These are phyloP conservation scores for Colletotrichum abscissum DNA, from an alignment of 2,329 filamentous ascomycete genomes.

Conservation along the genomic window DNA sequence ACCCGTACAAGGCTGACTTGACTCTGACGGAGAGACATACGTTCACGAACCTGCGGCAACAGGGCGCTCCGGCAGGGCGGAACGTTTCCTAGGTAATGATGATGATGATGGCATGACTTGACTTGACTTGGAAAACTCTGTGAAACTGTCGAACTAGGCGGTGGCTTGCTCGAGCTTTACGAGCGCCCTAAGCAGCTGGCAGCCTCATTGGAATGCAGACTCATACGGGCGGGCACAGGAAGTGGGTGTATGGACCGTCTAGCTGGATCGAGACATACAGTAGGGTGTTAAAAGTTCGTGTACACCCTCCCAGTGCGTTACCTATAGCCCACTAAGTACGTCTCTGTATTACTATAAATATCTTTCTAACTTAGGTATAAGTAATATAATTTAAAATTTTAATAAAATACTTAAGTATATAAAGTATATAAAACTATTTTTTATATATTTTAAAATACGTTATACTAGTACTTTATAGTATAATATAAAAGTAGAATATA, in stretches of 20 bases:
- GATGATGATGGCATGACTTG: background rate
- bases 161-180: background rate
- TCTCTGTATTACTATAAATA: too few species aligned
- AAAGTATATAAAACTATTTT: too few species aligned
- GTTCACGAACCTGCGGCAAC: background rate
- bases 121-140: background rate
- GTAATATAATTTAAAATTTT: too few species aligned
- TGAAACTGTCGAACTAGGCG: too few species aligned
- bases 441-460: too few species aligned
- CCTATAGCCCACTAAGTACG: too few species aligned
- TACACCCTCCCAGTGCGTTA: too few species aligned
- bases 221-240: background rate
- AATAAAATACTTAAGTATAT: too few species aligned
- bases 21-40: slow-evolving; percentile 1
- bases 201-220: background rate
- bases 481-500: too few species aligned
- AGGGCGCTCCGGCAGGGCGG: slow-evolving; percentile 12
- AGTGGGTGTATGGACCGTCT: background rate
- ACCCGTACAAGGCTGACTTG: background rate
- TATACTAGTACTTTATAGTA: too few species aligned
- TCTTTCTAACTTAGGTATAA: too few species aligned
- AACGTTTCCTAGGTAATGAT: background rate
- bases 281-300: too few species aligned
- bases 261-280: slow-evolving; percentile 28
- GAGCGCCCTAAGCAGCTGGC: background rate